Percentiles rank a stretch among this genome's conserved stretches.
Evolutionary conservation across 2,329 filamentous ascomycete species (phyloP).

Genomic region (Beauveria brongniartii): DNA sequence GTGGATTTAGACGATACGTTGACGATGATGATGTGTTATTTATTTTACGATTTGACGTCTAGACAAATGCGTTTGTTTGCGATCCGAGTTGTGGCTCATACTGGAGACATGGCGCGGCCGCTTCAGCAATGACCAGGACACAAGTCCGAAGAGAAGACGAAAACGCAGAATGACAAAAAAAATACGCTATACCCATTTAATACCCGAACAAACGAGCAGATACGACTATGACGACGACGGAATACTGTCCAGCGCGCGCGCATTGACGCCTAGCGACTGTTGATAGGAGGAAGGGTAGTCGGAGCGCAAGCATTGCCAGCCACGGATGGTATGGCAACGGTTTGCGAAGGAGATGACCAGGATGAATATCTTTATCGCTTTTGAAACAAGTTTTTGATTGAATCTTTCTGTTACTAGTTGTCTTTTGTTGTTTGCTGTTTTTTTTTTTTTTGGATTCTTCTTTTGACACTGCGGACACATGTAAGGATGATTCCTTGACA

Average conservation of each 20-base stretch:
- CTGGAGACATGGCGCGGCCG: background rate
- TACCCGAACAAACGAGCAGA: slow-evolving; percentile 29
- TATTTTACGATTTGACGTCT: slow-evolving; percentile 39
- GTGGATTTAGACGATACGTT: slow-evolving; percentile 28
- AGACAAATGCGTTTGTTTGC: slow-evolving; percentile 24
- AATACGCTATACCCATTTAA: slow-evolving; percentile 31
- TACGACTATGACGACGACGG: slow-evolving; percentile 26
- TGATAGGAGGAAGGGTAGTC: slow-evolving; percentile 17
- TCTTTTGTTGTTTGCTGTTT: slow-evolving; percentile 13
- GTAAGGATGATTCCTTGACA: background rate
- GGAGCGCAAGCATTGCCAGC: slow-evolving; percentile 12
- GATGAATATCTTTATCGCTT: slow-evolving; percentile 4
- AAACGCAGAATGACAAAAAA: slow-evolving; percentile 11
- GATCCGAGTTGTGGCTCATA: background rate
- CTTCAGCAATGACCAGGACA: slow-evolving; percentile 9
- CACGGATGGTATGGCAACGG: background rate
- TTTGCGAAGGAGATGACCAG: slow-evolving; percentile 4
- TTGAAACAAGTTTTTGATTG: background rate
- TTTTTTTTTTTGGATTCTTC: slow-evolving; percentile 10
- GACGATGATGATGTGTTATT: slow-evolving; percentile 33
- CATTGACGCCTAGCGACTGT: slow-evolving; percentile 9
- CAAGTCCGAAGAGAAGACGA: slow-evolving; percentile 3
- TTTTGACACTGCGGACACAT: background rate
- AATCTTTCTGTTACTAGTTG: slow-evolving; percentile 8
- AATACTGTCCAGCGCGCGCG: slow-evolving; percentile 4